Evolutionary conservation across 768 basidiomycete species (phyloP).

Genomic region (Hysterangium stoloniferum): DNA sequence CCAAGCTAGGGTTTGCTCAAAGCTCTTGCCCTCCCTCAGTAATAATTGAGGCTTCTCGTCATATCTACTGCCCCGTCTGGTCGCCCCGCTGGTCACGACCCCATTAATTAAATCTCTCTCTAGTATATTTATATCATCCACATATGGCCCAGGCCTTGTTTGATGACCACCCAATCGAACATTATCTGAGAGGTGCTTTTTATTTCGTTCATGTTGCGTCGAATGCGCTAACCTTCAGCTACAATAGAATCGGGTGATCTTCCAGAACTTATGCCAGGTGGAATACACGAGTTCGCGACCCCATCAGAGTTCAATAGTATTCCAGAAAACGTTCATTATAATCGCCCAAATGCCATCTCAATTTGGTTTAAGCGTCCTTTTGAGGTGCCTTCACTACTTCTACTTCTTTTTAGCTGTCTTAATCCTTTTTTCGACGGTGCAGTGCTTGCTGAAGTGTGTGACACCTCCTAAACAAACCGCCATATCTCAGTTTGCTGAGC

Average conservation of each 20-base stretch:
- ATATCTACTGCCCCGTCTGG: no score
- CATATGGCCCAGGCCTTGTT: constrained; percentile 72
- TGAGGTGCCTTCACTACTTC: constrained; percentile 21
- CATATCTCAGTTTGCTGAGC: constrained; percentile 55
- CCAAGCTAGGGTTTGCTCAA: no score
- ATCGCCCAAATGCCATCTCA: constrained; percentile 14
- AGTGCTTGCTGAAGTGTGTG: constrained; percentile 16
- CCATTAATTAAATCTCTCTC: no score
- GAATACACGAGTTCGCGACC: constrained; percentile 27
- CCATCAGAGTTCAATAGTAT: no score
- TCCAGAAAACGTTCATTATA: no score
- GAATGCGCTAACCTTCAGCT: constrained; percentile 10
- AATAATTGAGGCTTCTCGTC: no score
- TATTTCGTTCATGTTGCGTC: constrained; percentile 4
- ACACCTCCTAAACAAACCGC: constrained; percentile 13
- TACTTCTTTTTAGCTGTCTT: no score
- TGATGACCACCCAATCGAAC: constrained; percentile 68
- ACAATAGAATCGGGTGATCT: constrained; percentile 51
- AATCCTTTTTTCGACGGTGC: constrained; percentile 5
- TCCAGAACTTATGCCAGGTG: constrained; percentile 51
- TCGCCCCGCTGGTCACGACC: no score
- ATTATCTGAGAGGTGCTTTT: constrained; percentile 57
- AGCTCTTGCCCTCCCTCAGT: no score
- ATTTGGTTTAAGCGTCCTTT: constrained; percentile 25
- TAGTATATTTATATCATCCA: neutral